These are phyloP conservation scores for Apiospora rasikravindrae DNA, from an alignment of 2,329 filamentous ascomycete genomes.

Conservation along the genomic window DNA sequence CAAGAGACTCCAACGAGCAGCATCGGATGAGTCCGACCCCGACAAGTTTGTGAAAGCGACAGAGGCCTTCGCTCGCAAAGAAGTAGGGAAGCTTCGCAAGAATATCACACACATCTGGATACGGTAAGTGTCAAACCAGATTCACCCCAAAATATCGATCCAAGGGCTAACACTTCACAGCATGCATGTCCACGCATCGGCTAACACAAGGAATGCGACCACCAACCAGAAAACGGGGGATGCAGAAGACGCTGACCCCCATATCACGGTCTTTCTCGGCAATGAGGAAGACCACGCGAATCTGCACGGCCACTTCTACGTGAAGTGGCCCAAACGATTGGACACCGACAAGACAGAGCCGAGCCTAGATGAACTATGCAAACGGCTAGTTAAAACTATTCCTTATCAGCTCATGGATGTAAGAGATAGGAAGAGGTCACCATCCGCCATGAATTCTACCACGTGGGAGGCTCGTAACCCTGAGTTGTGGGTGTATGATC, in stretches of 20 bases:
- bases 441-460: neutral
- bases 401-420: neutral
- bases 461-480: neutral
- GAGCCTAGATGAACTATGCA: neutral
- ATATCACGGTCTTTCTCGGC: neutral
- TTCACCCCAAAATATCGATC: neutral
- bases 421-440: neutral
- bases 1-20: no score
- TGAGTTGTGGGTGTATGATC: neutral
- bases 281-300: neutral
- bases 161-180: neutral
- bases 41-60: neutral
- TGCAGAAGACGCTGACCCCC: neutral
- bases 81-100: neutral
- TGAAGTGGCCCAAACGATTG: neutral
- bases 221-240: neutral
- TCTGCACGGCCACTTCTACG: neutral
- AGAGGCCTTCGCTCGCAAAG: neutral
- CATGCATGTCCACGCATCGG: neutral
- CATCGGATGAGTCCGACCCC: neutral
- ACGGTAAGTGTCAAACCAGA: neutral
- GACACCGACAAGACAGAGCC: neutral
- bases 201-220: neutral
- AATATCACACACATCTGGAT: neutral
- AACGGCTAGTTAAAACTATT: neutral